Evolutionary conservation across 176 grass and related monocot genomes (phyloP).

Genomic region (Pharus latifolius): DNA sequence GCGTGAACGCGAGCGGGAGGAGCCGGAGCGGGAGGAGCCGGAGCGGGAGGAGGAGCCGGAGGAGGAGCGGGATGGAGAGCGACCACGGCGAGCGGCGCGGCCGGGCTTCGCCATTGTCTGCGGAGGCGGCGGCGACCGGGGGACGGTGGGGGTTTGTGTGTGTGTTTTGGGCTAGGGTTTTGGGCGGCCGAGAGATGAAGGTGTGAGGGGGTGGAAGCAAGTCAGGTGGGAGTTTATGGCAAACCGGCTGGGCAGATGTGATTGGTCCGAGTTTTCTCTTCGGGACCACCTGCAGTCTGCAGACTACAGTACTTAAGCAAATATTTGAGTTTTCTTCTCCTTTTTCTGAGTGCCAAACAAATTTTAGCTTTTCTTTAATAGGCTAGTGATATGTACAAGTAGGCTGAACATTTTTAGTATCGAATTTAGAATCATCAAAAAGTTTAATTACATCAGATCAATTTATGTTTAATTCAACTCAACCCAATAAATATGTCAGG

Average conservation of each 20-base stretch:
- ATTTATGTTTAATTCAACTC: too few relatives aligned
- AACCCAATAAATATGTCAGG: too few relatives aligned
- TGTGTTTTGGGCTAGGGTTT: conserved; percentile 41
- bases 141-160: not conserved
- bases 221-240: not conserved
- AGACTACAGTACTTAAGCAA: too few relatives aligned
- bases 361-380: too few relatives aligned
- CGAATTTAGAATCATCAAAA: too few relatives aligned
- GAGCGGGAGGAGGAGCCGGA: conserved; percentile 74
- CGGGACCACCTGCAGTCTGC: not conserved
- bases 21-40: conserved; percentile 34
- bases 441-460: too few relatives aligned
- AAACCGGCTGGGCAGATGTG: not conserved
- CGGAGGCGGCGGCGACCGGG: conserved; percentile 3
- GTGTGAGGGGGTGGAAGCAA: not conserved
- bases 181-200: not conserved
- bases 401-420: too few relatives aligned
- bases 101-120: conserved; percentile 78
- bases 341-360: too few relatives aligned
- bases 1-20: conserved; percentile 53
- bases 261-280: not conserved
- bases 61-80: conserved; percentile 49
- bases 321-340: too few relatives aligned
- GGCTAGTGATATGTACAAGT: too few relatives aligned
- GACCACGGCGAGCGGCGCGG: conserved; percentile 37